Base-by-base conservation (phyloP, 495 filamentous ascomycete genomes). In the Daldinia loculata region DNA sequence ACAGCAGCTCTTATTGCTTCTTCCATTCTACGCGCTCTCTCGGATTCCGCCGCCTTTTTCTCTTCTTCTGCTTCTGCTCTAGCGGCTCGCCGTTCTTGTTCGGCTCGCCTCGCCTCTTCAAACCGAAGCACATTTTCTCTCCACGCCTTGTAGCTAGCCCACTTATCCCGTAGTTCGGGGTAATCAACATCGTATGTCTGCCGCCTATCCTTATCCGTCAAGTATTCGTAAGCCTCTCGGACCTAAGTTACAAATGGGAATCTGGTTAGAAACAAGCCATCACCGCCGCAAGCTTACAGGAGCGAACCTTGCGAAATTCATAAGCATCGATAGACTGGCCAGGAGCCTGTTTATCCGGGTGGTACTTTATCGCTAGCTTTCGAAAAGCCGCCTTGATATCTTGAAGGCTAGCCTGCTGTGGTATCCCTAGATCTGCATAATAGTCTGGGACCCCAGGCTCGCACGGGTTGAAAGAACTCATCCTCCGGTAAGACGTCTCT, bases 291-390 rank as follows among this genome's bases (percentile, higher is more conserved):
- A 7, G 15, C 50, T 57, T 41, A 15, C 11, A 15, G 50, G 27
- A 63, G 15, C 69, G 12, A 29, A 67, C 71, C 71, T 74, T 70
- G 43, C 71, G 71, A 17, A 74, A 74, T 2, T 70, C 71, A 30
- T 63, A 4, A 15, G 71, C 71, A 39, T 74, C 71, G 30, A 70
- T 67, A 27, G 45, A 39, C 32, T 62, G 24, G 6, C 71, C 71
- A 6, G 71, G 71, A 1, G 71, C 71, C 17, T 52, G 65, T 24
- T 70, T 74, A 30, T 74, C 71, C 0, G 71, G 71, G 17, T 74
- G 71, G 15, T 74, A 62, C 38, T 63, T 38, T 34, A 7, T 74
- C 8, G 71, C 71, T 19, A 74, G 48, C 29, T 36, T 66, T 22
- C 17, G 26, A 26, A 70, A 74, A 14, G 71, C 67, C 15, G 14